Percentiles rank a stretch among this genome's conserved stretches.
Evolutionary conservation across 2,329 filamentous ascomycete species (phyloP).

Genomic region (Colletotrichum chlorophyti): DNA sequence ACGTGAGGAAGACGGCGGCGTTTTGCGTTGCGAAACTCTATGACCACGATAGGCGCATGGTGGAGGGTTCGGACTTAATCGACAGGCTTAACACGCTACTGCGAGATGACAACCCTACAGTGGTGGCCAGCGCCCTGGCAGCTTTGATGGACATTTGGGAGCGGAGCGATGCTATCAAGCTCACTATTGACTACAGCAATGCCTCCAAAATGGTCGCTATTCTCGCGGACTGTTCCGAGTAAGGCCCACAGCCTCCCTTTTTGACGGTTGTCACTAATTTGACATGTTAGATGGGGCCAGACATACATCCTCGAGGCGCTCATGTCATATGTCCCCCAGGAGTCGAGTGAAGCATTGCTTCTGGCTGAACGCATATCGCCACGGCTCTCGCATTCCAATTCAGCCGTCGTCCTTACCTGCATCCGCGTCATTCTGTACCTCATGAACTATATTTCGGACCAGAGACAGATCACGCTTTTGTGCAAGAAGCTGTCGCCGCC

Average conservation of each 20-base stretch:
- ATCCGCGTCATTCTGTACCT: constrained; percentile 96
- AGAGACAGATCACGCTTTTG: constrained; percentile 84
- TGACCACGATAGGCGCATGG: constrained; percentile 90
- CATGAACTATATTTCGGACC: constrained; percentile 97
- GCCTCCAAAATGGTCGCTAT: constrained; percentile 99
- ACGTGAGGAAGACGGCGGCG: constrained; percentile 96
- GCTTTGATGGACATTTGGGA: constrained; percentile 98
- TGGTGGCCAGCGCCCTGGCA: constrained; percentile 92
- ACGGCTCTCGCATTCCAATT: constrained; percentile 96
- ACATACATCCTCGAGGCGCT: constrained; percentile 97
- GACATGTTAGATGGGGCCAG: constrained; percentile 82
- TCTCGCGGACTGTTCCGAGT: constrained; percentile 95
- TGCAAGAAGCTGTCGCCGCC: constrained; percentile 95
- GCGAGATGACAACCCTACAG: constrained; percentile 95
- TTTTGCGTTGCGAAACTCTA: constrained; percentile 98
- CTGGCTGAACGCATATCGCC: constrained; percentile 93
- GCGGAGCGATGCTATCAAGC: constrained; percentile 93
- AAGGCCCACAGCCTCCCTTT: constrained; percentile 44
- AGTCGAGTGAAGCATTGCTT: constrained; percentile 84
- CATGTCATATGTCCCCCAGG: constrained; percentile 97
- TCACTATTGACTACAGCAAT: constrained; percentile 97
- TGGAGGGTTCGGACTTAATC: constrained; percentile 91
- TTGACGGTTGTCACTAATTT: constrained; percentile 9
- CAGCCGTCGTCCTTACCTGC: constrained; percentile 92
- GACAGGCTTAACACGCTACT: constrained; percentile 89